Evolutionary conservation across 768 basidiomycete species (phyloP).

Genomic region (Filobasidium wieringae): DNA sequence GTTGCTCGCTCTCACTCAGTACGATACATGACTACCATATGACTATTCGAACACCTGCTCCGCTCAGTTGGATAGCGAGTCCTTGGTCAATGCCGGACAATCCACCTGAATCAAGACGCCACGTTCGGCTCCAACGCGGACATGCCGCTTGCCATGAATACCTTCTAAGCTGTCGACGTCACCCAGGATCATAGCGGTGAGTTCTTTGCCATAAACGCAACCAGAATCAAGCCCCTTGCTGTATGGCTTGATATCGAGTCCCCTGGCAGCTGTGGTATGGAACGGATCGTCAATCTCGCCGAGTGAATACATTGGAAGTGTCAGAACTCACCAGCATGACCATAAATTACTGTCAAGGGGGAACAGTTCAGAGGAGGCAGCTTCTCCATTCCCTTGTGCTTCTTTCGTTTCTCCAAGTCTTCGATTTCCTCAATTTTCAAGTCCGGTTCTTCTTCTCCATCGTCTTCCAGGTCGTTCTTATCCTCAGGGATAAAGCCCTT

Average conservation of each 20-base stretch:
- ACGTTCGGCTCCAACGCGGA: too few relatives aligned
- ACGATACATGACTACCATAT: too few relatives aligned
- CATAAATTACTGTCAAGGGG: conserved; percentile 61
- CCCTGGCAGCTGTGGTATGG: conserved; percentile 49
- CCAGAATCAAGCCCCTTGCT: conserved; percentile 76
- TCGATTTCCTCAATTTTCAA: conserved; percentile 16
- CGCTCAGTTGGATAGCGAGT: too few relatives aligned
- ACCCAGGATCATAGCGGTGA: conserved; percentile 59
- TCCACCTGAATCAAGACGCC: too few relatives aligned
- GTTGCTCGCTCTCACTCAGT: too few relatives aligned
- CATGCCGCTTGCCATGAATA: too few relatives aligned
- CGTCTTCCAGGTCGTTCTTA: too few relatives aligned
- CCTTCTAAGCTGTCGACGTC: conserved; percentile 26
- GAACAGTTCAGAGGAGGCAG: conserved; percentile 16
- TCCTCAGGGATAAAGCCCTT: conserved; percentile 21
- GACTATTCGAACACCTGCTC: too few relatives aligned
- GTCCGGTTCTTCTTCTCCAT: conserved; percentile 37
- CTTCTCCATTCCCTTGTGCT: conserved; percentile 11
- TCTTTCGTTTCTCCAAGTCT: conserved; percentile 19
- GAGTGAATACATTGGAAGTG: conserved; percentile 12
- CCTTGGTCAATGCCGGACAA: too few relatives aligned
- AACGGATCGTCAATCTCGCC: background rate
- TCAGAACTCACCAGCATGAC: conserved; percentile 46
- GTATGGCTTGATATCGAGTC: conserved; percentile 72
- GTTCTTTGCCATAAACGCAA: conserved; percentile 59